These are phyloP conservation scores for Aspergillus sp. DNA, from an alignment of 2,329 filamentous ascomycete species.

Conservation along the genomic window DNA sequence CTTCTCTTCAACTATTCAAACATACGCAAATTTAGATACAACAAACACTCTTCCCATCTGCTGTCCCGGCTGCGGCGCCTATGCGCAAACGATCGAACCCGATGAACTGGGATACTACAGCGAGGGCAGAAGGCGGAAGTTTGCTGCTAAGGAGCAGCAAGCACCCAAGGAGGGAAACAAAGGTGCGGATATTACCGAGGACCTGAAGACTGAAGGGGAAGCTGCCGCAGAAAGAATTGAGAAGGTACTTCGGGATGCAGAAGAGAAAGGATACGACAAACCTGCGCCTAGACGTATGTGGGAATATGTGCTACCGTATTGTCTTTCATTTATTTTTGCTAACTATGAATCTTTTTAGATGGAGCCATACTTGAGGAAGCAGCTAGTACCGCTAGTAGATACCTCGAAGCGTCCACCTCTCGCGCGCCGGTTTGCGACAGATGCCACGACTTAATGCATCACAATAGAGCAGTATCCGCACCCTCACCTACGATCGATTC, in stretches of 20 bases:
- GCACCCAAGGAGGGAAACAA: constrained; percentile 5
- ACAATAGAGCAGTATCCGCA: constrained; percentile 65
- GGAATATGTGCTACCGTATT: background rate
- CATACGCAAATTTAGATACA: constrained; percentile 7
- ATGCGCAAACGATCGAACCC: constrained; percentile 50
- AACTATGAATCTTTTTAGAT: constrained; percentile 5
- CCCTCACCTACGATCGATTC: constrained; percentile 74
- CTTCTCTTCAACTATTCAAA: constrained; percentile 13
- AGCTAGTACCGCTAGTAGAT: constrained; percentile 12
- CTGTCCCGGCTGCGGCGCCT: constrained; percentile 59
- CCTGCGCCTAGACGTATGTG: constrained; percentile 11
- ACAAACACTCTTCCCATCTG: constrained; percentile 39
- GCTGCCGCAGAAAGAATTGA: constrained; percentile 7
- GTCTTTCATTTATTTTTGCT: background rate
- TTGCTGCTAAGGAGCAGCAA: constrained; percentile 17
- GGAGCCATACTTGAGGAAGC: constrained; percentile 17
- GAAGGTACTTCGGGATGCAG: constrained; percentile 4
- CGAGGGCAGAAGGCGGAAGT: constrained; percentile 39
- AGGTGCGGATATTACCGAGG: constrained; percentile 12
- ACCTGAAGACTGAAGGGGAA: constrained; percentile 2
- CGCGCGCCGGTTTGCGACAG: constrained; percentile 62
- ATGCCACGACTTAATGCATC: constrained; percentile 75
- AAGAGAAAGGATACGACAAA: background rate
- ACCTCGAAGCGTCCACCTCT: constrained; percentile 14
- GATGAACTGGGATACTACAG: constrained; percentile 54